Conservation (phyloP, 2,329 filamentous ascomycete genomes). For the Neopestalotiopsis sp. region DNA sequence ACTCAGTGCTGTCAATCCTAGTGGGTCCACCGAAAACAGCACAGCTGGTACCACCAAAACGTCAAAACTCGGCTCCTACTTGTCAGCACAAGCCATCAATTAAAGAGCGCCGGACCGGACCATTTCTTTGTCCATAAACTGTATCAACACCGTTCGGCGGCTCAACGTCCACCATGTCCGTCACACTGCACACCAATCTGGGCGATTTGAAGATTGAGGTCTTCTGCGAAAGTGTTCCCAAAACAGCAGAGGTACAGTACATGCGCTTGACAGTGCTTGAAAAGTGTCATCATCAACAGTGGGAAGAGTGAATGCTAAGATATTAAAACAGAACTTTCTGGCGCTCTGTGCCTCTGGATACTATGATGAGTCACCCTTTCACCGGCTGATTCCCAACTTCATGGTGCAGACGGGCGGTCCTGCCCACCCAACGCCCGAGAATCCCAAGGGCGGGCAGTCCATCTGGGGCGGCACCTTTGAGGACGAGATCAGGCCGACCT, state of each 20-base stretch:
- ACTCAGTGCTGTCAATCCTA: background rate
- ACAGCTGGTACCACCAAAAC: background rate
- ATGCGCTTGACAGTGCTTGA: background rate
- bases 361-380: slow-evolving; percentile 77
- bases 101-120: background rate
- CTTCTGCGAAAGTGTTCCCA: slow-evolving; percentile 93
- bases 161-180: slow-evolving; percentile 54
- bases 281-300: background rate
- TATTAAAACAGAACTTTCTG: slow-evolving; percentile 74
- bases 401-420: slow-evolving; percentile 80
- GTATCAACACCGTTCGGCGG: background rate
- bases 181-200: slow-evolving; percentile 82
- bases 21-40: background rate
- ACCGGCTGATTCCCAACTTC: slow-evolving; percentile 80
- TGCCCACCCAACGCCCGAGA: slow-evolving; percentile 56
- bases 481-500: slow-evolving; percentile 77
- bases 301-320: slow-evolving; percentile 12
- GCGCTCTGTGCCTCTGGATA: slow-evolving; percentile 81
- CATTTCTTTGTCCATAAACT: background rate
- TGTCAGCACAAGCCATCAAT: background rate
- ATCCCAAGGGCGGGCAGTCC: slow-evolving; percentile 71
- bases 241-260: slow-evolving; percentile 76
- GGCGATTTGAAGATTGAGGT: slow-evolving; percentile 95
- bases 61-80: background rate
- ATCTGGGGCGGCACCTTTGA: slow-evolving; percentile 78